Evolutionary conservation across 2,329 filamentous ascomycete species (phyloP).

Genomic region (Microdochium paspali): DNA sequence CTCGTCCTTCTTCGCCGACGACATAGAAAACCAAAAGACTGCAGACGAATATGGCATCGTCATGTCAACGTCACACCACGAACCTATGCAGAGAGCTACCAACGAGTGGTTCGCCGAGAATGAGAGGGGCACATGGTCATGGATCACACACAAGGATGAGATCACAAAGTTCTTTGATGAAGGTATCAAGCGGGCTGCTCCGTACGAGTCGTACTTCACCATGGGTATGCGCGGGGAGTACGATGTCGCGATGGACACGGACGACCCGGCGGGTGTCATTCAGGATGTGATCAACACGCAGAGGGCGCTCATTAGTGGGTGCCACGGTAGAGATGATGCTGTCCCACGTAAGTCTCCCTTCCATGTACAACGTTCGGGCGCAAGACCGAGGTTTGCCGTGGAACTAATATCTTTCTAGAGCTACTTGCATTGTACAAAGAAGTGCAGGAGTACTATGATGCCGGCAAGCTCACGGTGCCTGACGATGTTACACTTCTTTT

Average conservation of each 20-base stretch:
- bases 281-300: slow-evolving; percentile 45
- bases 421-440: slow-evolving; percentile 59
- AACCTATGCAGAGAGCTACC: slow-evolving; percentile 52
- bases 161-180: slow-evolving; percentile 46
- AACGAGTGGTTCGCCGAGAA: slow-evolving; percentile 18
- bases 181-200: slow-evolving; percentile 40
- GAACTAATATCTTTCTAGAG: slow-evolving; percentile 30
- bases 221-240: slow-evolving; percentile 45
- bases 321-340: slow-evolving; percentile 34
- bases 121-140: not conserved
- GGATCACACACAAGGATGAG: slow-evolving; percentile 19
- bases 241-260: slow-evolving; percentile 40
- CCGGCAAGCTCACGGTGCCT: slow-evolving; percentile 26
- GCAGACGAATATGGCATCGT: slow-evolving; percentile 54
- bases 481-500: slow-evolving; percentile 61
- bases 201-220: slow-evolving; percentile 48
- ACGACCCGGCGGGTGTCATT: slow-evolving; percentile 40
- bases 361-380: not conserved
- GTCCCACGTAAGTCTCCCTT: slow-evolving; percentile 25
- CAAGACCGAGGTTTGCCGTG: too few relatives aligned
- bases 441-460: slow-evolving; percentile 51
- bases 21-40: slow-evolving; percentile 43
- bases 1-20: slow-evolving; percentile 51
- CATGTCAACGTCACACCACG: slow-evolving; percentile 53
- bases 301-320: slow-evolving; percentile 39